A percentile compares a stretch with the other conserved stretches of the same genome.
These are phyloP conservation scores for Periconia digitata DNA, from an alignment of 2,329 filamentous ascomycete genomes.

Conservation along the genomic window DNA sequence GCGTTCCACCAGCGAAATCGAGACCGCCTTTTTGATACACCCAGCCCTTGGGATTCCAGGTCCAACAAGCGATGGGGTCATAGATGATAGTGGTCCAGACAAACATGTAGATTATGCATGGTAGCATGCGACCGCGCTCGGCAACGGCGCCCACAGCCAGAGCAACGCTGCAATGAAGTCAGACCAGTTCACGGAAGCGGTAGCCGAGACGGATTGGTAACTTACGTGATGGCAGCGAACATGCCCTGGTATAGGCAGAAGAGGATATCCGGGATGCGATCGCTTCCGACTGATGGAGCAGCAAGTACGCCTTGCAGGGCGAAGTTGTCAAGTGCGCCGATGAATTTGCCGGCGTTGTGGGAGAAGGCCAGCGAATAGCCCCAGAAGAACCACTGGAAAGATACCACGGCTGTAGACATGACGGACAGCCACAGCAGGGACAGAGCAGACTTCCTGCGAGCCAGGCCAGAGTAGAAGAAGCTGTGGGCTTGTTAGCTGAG, in stretches of 20 bases:
- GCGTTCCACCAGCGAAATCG: constrained; percentile 88
- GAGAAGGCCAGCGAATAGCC: constrained; percentile 84
- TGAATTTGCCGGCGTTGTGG: constrained; percentile 72
- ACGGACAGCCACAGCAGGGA: constrained; percentile 84
- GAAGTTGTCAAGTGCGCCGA: constrained; percentile 78
- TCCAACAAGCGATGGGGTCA: constrained; percentile 93
- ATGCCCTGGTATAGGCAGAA: constrained; percentile 87
- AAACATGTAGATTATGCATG: constrained; percentile 90
- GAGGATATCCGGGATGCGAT: constrained; percentile 75
- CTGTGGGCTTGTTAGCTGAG: constrained; percentile 42
- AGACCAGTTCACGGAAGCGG: not conserved
- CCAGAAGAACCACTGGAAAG: constrained; percentile 97
- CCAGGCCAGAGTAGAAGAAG: constrained; percentile 92
- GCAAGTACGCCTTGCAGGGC: constrained; percentile 76
- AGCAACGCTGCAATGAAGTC: constrained; percentile 61
- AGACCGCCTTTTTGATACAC: constrained; percentile 76
- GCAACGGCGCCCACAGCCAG: constrained; percentile 83
- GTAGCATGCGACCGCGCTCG: constrained; percentile 84
- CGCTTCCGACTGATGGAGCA: constrained; percentile 71
- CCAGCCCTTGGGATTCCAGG: constrained; percentile 86
- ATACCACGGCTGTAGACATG: constrained; percentile 76
- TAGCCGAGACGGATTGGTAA: constrained; percentile 12
- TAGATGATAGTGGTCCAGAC: constrained; percentile 89
- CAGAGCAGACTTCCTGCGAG: constrained; percentile 84
- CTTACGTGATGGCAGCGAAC: constrained; percentile 86